Percentiles rank a stretch among this genome's conserved stretches.
Conservation (phyloP, 352 stramenopile genomes). For the Globisporangium barbulae region DNA sequence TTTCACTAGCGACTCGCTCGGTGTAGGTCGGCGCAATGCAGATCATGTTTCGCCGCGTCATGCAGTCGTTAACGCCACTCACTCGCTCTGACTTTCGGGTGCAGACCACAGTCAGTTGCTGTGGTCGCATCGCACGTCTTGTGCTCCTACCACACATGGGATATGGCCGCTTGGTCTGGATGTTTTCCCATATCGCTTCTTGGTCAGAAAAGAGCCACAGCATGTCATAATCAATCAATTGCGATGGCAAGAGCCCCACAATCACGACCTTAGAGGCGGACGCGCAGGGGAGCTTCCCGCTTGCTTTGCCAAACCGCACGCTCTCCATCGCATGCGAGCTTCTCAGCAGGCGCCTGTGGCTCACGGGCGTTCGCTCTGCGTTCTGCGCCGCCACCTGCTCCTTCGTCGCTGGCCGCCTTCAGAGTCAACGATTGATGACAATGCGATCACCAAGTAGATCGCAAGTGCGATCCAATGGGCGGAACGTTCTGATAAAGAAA, state of each 20-base stretch:
- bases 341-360: not conserved
- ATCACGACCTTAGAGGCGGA: too few relatives aligned
- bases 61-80: not conserved
- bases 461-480: not conserved
- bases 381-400: not conserved
- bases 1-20: not conserved
- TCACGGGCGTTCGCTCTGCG: not conserved
- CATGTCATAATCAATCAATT: not conserved
- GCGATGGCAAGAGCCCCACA: not conserved
- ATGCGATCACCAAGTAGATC: not conserved
- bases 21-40: not conserved
- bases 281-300: not conserved
- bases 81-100: not conserved
- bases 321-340: not conserved
- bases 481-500: not conserved
- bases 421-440: not conserved
- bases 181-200: constrained; percentile 7
- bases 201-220: constrained; percentile 4
- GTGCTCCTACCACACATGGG: constrained; percentile 1
- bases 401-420: too few relatives aligned
- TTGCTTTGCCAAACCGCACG: not conserved
- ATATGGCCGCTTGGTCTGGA: not conserved
- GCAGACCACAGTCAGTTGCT: not conserved
- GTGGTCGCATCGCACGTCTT: constrained; percentile 4
- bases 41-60: not conserved